phyloP scores from a whole-genome alignment of 176 grass and related monocot genomes.

The Musa schizocarpa region DNA sequence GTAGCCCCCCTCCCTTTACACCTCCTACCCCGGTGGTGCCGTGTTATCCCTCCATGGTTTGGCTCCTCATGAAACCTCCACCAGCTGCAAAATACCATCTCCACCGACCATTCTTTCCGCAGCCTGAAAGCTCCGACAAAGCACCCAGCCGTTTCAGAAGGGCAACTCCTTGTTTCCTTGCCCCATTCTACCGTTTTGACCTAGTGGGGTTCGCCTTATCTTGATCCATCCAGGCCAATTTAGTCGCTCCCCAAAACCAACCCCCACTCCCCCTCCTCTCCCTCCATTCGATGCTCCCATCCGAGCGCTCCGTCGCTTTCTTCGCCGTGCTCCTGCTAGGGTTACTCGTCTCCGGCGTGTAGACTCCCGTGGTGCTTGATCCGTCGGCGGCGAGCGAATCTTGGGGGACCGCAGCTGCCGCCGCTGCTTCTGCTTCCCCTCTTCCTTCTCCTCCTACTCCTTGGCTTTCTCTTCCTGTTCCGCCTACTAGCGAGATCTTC shows the following conservation, averaged over 20 bases:
- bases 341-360: background rate
- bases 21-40: too few relatives aligned
- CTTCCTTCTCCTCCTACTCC: background rate
- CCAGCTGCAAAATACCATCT: too few relatives aligned
- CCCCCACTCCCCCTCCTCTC: too few relatives aligned
- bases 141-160: too few relatives aligned
- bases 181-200: background rate
- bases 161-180: background rate
- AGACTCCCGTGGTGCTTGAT: background rate
- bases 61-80: too few relatives aligned
- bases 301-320: background rate
- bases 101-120: too few relatives aligned
- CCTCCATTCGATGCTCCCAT: background rate
- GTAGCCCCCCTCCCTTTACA: too few relatives aligned
- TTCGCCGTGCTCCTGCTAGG: background rate
- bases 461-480: background rate
- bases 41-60: too few relatives aligned
- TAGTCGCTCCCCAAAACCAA: background rate
- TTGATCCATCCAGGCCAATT: background rate
- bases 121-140: too few relatives aligned
- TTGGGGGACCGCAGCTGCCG: too few relatives aligned
- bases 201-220: background rate
- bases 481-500: background rate
- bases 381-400: background rate
- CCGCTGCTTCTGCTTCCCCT: background rate